Percentiles rank a stretch among this genome's conserved stretches.
Evolutionary conservation across 805 yeast species (phyloP).

Genomic region (Candida hispaniensis): DNA sequence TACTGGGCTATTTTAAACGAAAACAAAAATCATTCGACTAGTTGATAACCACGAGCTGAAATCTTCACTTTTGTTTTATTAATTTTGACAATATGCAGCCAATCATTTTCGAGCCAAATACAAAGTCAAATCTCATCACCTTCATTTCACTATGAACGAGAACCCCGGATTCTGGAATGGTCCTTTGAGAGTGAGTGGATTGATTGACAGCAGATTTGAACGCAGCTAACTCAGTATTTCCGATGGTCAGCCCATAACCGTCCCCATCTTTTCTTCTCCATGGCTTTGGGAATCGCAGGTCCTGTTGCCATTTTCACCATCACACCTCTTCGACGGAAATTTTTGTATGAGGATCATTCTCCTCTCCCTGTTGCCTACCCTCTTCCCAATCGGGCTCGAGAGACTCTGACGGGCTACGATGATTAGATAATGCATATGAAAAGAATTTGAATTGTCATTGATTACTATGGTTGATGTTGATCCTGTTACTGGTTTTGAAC

Average conservation of each 20-base stretch:
- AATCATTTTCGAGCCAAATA: too few relatives aligned
- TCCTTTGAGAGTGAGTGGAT: conserved; percentile 24
- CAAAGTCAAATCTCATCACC: conserved; percentile 5
- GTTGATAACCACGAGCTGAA: too few relatives aligned
- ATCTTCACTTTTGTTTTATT: too few relatives aligned
- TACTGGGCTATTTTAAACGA: too few relatives aligned
- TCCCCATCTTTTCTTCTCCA: conserved; percentile 63
- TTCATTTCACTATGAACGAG: conserved; percentile 11
- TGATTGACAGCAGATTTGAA: conserved; percentile 1
- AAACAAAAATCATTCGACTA: too few relatives aligned
- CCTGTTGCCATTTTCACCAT: conserved; percentile 50
- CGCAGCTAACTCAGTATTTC: conserved; percentile 23
- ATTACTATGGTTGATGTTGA: too few relatives aligned
- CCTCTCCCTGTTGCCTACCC: conserved; percentile 49
- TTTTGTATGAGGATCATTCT: conserved; percentile 50
- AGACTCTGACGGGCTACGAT: conserved; percentile 29
- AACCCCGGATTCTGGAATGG: conserved; percentile 28
- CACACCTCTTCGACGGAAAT: conserved; percentile 62
- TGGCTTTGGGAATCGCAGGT: conserved; percentile 53
- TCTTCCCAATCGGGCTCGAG: conserved; percentile 25
- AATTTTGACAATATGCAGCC: too few relatives aligned
- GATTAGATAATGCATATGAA: conserved; percentile 27
- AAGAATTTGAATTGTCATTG: too few relatives aligned
- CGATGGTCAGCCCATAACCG: conserved; percentile 67
- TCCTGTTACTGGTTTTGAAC: too few relatives aligned